Conservation (phyloP, 2,329 filamentous ascomycete genomes). For the Paraphoma chrysanthemicola region DNA sequence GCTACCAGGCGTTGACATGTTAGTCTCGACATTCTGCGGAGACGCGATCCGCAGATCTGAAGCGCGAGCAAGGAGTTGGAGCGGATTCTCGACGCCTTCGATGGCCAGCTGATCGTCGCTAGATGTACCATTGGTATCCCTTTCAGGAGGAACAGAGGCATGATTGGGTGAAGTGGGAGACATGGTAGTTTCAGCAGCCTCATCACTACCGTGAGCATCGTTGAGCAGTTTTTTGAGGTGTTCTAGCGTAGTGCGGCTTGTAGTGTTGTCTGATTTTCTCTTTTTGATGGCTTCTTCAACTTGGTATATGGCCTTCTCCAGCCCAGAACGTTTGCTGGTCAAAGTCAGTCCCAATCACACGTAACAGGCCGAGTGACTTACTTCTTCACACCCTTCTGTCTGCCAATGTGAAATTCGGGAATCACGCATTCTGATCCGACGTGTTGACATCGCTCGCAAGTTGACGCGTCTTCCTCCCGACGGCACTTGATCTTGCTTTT, state of each 20-base stretch:
- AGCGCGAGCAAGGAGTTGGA: conserved; percentile 75
- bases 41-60: conserved; percentile 70
- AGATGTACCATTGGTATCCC: conserved; percentile 34
- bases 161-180: conserved; percentile 3
- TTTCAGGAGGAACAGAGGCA: conserved; percentile 18
- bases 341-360: conserved; percentile 8
- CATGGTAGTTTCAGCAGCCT: conserved; percentile 5
- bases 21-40: conserved; percentile 29
- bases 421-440: conserved; percentile 68
- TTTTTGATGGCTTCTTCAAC: conserved; percentile 69
- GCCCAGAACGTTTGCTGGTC: conserved; percentile 72
- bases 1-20: conserved; percentile 35
- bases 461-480: conserved; percentile 58
- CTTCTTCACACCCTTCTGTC: conserved; percentile 81
- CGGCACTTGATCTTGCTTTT: conserved; percentile 71
- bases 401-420: conserved; percentile 71
- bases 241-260: conserved; percentile 32
- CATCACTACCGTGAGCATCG: conserved; percentile 51
- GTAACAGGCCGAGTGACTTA: conserved; percentile 43
- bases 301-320: conserved; percentile 77
- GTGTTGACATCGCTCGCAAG: conserved; percentile 68
- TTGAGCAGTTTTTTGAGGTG: conserved; percentile 59
- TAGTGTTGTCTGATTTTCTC: conserved; percentile 32
- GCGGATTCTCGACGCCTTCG: conserved; percentile 77
- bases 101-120: conserved; percentile 60